Base-by-base conservation (phyloP, 192 early-diverging fungal species). In the Funneliformis mosseae region DNA sequence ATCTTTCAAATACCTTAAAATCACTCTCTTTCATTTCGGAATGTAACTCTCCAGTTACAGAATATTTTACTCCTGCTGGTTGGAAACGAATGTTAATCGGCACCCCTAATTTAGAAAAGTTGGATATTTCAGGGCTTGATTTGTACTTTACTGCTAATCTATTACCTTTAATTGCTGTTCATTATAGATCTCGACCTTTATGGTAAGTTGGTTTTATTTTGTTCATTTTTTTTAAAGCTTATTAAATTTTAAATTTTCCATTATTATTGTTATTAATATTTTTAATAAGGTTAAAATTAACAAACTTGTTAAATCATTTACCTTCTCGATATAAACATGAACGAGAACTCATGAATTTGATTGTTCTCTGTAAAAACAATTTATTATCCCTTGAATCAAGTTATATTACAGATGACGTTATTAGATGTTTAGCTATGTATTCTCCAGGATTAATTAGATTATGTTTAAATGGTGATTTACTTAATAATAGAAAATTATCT, bases 291-390 rank as follows among this genome's bases (percentile, higher is more conserved):
- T 41, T 69, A 33, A 69, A 69, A 69, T 38, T 41, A 18, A 69
- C 67, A 41, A 41, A 41, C 21, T 8, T 33, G 21, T 43, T 69
- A 43, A 69, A 69, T 69, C 11, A 69, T 69, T 39, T 69, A 69
- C 67, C 33, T 21, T 69, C 16, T 18, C 67, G 33, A 69, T 21
- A 69, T 41, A 69, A 41, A 41, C 11, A 39, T 41, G 67, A 69
- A 69, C 67, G 6, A 69, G 67, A 69, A 69, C 27, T 69, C 33
- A 33, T 69, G 38, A 69, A 69, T 41, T 69, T 69, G 33, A 69
- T 69, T 21, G 12, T 21, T 5, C 8, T 41, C 21, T 69, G 67
- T 69, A 69, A 69, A 69, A 69, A 69, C 38, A 69, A 69, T 69
- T 69, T 69, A 41, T 41, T 69, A 14, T 38, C 33, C 9, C 12